Conservation (phyloP, 345 rosid genomes). For the Populus pruinosa region DNA sequence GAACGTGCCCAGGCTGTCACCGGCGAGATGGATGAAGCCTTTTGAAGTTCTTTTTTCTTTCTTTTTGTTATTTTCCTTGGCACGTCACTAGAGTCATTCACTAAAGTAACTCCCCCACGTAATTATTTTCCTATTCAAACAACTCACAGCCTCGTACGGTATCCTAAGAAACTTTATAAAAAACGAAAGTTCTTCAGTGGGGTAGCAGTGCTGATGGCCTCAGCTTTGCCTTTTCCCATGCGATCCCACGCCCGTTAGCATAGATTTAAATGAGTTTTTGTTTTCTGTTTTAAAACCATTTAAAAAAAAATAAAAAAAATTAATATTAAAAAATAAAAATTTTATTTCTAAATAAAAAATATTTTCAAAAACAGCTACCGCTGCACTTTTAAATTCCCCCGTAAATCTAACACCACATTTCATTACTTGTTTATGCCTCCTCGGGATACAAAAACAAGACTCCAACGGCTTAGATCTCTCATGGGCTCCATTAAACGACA, state of each 20-base stretch:
- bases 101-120: neutral
- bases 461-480: neutral
- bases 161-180: no score
- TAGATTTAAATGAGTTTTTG: neutral
- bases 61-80: no score
- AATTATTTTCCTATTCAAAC: neutral
- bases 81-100: no score
- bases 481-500: conserved; percentile 3
- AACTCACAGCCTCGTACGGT: neutral
- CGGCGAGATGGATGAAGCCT: no score
- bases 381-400: rapidly evolving
- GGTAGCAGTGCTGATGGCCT: neutral
- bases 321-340: no score
- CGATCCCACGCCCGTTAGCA: neutral
- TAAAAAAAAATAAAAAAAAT: no score
- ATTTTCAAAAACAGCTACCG: no score
- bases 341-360: no score
- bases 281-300: no score
- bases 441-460: neutral
- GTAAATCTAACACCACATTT: no score
- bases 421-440: neutral
- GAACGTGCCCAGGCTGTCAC: no score
- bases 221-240: neutral
- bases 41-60: no score
- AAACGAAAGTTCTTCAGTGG: neutral